Conservation (phyloP, 345 rosid genomes). For the Eucalyptus sideroxylon region DNA sequence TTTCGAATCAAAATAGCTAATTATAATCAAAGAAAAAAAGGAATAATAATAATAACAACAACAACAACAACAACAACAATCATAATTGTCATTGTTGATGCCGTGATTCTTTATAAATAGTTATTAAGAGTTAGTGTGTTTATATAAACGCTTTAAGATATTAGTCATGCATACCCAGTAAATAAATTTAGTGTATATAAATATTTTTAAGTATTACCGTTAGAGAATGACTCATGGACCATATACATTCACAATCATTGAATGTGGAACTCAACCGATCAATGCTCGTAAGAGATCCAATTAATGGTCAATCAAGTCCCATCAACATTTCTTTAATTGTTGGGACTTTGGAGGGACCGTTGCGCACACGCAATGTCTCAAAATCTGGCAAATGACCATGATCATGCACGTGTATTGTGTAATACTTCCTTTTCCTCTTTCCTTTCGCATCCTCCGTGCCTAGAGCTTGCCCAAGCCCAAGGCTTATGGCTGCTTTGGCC, state of each 20-base stretch:
- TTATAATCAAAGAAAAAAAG: too few species aligned
- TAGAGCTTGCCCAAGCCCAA: not conserved
- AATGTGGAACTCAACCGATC: not conserved
- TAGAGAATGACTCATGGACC: not conserved
- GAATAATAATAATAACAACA: accelerated
- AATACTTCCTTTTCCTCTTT: too few species aligned
- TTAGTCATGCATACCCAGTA: not conserved
- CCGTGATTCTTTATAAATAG: not conserved
- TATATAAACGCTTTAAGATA: not conserved
- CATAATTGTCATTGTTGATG: not conserved
- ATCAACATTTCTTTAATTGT: not conserved
- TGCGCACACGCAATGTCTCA: not conserved
- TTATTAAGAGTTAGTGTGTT: not conserved
- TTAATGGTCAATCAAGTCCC: not conserved
- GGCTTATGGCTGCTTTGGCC: too few species aligned
- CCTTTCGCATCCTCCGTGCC: too few species aligned
- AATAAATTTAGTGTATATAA: not conserved
- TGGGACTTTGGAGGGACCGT: not conserved
- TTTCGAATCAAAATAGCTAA: not conserved
- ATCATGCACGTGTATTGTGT: not conserved
- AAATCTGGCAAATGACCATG: not conserved
- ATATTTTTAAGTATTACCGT: not conserved
- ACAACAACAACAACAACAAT: not conserved
- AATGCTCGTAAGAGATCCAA: not conserved
- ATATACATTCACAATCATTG: not conserved